Base-by-base conservation (phyloP, 2,329 filamentous ascomycete species). In the Fusarium sp. region DNA sequence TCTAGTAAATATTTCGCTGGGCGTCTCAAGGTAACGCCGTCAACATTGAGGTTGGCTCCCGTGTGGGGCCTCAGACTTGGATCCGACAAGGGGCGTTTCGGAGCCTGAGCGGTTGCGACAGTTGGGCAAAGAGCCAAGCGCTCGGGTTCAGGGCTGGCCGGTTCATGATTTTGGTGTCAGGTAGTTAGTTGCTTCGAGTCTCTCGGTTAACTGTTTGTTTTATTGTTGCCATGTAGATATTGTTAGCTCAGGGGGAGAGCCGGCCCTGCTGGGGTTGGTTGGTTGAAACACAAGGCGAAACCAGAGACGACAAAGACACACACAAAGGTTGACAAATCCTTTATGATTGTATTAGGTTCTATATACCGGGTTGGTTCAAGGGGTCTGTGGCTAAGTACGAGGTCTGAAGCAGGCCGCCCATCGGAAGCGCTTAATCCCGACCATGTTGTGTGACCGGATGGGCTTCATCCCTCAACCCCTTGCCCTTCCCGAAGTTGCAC, bases 261-360 rank as follows among this genome's bases (percentile, higher is more conserved):
- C 27, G 27, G 23, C 44, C 39, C 28, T 18, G 31, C 63, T 71
- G 54, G 59, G 66, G 57, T 60, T 36, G 28, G 27, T 7, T 7
- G 39, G n/a, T 31, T 53, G 36, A 53, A 53, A 56, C 15, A 10
- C n/a, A 47, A 53, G 50, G 31, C n/a, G 34, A 39, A 61, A 34
- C 23, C 28, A 39, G 4, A 37, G 12, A 31, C 30, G 15, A 43
- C 13, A 47, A 41, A 27, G n/a, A 43, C 37, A 30, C 27, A 28
- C 27, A 18, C 16, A 34, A 46, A 65, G 11, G 16, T 30, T 52
- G 44, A 23, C 55, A 61, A 27, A 40, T 44, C n/a, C 46, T 52
- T 60, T 55, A 23, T 53, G 37, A 36, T 67, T 51, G 47, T 48
- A 70, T 71, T 71, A 70, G 47, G 12, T 56, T 68, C 67, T 71